Evolutionary conservation across 768 basidiomycete genomes (phyloP), one percentile per base, ranked within the genome.

Genomic region (Kwoniella dendrophila): DNA sequence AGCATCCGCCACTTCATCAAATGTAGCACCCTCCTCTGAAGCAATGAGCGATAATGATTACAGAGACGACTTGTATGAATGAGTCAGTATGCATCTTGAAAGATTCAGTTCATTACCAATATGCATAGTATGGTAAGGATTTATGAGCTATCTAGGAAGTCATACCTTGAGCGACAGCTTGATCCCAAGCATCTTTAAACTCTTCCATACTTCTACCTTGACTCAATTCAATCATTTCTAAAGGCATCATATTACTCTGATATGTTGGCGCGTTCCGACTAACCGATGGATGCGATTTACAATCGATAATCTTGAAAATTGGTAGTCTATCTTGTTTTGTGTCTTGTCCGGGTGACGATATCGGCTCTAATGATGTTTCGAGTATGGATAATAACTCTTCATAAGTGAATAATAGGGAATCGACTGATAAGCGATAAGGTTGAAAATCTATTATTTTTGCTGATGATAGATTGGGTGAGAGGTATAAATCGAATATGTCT

Each of bases 401-500:
- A 73, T 91, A 97, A 1, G 84, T 84, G 80, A 95, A 97, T 18
- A 96, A 82, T 0, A 95, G 84, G 0, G 92, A 77, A 70, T 97
- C 93, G n/a, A 95, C 96, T 36, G 85, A 86, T 3, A 86, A 85
- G 11, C 87, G 85, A 71, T 88, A 96, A 0, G 92, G 91, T 67
- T 92, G 92, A 80, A 97, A 92, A 76, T 97, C 95, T 72, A 98
- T 76, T 68, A 98, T 82, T 78, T 92, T 89, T 16, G 86, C 90
- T 11, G 86, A 83, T 1, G 83, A 78, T 34, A 91, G 82, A 75
- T 92, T 87, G 29, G 91, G 87, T 2, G 91, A 92, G 34, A 97
- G 84, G 62, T 94, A 84, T 47, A 96, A 79, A 75, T 98, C 94
- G 70, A 98, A 88, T 8, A 84, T 81, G 73, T 96, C 94, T 94